Percentiles rank a stretch among this genome's conserved stretches.
Evolutionary conservation across 352 stramenopile genomes (phyloP).

Genomic region (Sclerospora graminicola): DNA sequence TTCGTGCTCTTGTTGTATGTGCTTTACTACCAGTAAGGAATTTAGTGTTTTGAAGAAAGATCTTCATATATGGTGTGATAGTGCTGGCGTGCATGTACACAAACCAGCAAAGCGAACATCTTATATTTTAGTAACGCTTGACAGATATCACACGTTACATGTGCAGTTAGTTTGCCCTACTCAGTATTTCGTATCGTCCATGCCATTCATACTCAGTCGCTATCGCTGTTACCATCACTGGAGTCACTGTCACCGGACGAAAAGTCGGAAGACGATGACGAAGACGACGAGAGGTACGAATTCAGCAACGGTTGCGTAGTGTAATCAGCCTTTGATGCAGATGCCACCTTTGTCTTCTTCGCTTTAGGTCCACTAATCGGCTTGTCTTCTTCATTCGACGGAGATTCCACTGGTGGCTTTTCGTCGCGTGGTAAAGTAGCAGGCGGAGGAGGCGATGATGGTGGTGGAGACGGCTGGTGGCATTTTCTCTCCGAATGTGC

Average conservation of each 20-base stretch:
- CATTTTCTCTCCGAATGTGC: conserved; percentile 3
- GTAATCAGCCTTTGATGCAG: conserved; percentile 10
- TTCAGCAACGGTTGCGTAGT: conserved; percentile 34
- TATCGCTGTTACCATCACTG: conserved; percentile 36
- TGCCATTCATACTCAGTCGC: conserved; percentile 11
- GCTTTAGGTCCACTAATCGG: conserved; percentile 6
- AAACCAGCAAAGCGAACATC: conserved; percentile 7
- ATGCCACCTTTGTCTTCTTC: conserved; percentile 13
- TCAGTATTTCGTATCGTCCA: conserved; percentile 4
- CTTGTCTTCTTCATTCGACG: conserved; percentile 5
- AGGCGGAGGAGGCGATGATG: conserved; percentile 21
- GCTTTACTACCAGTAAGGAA: conserved; percentile 52
- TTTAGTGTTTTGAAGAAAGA: background rate
- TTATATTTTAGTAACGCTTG: conserved; percentile 8
- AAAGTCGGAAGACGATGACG: conserved; percentile 76
- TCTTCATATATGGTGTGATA: background rate
- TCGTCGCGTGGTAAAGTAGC: conserved; percentile 6
- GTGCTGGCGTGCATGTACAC: background rate
- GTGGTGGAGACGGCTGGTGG: conserved; percentile 16
- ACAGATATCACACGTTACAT: conserved; percentile 15
- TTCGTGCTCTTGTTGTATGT: conserved; percentile 59
- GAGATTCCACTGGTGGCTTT: conserved; percentile 5
- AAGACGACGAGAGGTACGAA: conserved; percentile 52
- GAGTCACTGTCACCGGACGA: conserved; percentile 71
- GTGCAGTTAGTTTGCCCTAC: conserved; percentile 7